Evolutionary conservation across 352 stramenopile genomes (phyloP), one percentile per base, ranked within the genome.

Genomic region (Thraustochytrium sp.): DNA sequence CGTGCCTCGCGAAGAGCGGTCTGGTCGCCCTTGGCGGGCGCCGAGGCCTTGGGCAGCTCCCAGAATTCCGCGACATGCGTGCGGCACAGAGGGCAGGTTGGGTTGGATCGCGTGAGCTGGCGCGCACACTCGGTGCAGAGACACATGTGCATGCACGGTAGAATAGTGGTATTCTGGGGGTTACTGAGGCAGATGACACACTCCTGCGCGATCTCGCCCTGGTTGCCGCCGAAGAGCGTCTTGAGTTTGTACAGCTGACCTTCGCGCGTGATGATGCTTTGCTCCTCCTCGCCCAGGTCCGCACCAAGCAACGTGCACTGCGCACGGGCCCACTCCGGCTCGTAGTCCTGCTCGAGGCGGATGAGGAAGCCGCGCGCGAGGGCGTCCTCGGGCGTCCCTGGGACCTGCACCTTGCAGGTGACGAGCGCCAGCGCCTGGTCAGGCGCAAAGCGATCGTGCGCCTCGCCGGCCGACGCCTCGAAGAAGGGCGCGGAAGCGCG

Each of bases 81-180:
- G 8, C 59, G 59, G 31, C 59, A 72, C 21, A 72, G n/a, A 18
- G 59, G 59, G 40, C 59, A 72, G 26, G 31, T 46, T 2, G 59
- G 59, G 59, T 72, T 72, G 29, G 59, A 1, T 31, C 9, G 42
- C 16, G 59, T 49, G 36, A 72, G 59, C 59, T 72, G 59, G 9
- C 46, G 42, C 13, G 59, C 59, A 26, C 59, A 72, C 9, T 72
- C 59, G 9, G 59, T 72, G 40, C 59, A 72, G 18, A 72, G 59
- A 49, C 59, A 72, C 34, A 49, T 72, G 26, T 72, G 59, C 59
- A 72, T 72, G 36, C 59, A 72, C 26, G 59, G 59, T 34, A 72
- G 59, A 9, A 72, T 72, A 18, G 59, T 72, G 34, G 59, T 72
- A 26, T 72, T 72, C 26, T 72, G 59, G 8, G 59, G 59, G 31